Conservation (phyloP, 441 rosid species). For the Mallotus japonicus region DNA sequence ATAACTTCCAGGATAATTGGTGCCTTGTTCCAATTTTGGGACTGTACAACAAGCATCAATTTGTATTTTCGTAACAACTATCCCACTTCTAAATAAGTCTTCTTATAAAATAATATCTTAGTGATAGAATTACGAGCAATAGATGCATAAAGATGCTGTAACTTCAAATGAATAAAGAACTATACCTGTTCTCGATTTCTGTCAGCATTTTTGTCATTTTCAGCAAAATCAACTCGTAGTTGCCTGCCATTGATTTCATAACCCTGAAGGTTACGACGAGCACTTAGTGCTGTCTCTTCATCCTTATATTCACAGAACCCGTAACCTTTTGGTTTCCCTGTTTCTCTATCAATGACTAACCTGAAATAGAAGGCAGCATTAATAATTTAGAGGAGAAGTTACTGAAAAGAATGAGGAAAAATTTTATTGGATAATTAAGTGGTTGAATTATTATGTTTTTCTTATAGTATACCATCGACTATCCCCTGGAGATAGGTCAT, state of each 20-base stretch:
- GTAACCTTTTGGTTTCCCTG: slow-evolving; percentile 97
- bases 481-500: neutral
- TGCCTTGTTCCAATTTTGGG: too few relatives aligned
- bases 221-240: slow-evolving; percentile 94
- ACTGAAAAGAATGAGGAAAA: neutral
- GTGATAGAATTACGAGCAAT: neutral
- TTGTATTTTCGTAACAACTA: neutral
- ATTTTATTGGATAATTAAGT: neutral
- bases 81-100: neutral
- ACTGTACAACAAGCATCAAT: neutral
- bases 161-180: neutral
- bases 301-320: slow-evolving; percentile 98
- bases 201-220: slow-evolving; percentile 92
- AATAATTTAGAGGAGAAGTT: slow-evolving; percentile 8
- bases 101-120: neutral
- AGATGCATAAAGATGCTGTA: neutral
- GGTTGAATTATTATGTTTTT: neutral
- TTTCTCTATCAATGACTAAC: slow-evolving; percentile 91
- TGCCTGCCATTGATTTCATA: slow-evolving; percentile 94
- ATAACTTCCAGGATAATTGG: neutral
- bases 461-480: neutral
- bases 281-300: slow-evolving; percentile 96
- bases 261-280: slow-evolving; percentile 97
- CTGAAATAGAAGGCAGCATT: slow-evolving; percentile 46
- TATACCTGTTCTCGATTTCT: slow-evolving; percentile 75